Evolutionary conservation across 1,284 basidiomycete species (phyloP), one percentile per base, ranked within the genome.

Genomic region (Salmacisia buchloeana): DNA sequence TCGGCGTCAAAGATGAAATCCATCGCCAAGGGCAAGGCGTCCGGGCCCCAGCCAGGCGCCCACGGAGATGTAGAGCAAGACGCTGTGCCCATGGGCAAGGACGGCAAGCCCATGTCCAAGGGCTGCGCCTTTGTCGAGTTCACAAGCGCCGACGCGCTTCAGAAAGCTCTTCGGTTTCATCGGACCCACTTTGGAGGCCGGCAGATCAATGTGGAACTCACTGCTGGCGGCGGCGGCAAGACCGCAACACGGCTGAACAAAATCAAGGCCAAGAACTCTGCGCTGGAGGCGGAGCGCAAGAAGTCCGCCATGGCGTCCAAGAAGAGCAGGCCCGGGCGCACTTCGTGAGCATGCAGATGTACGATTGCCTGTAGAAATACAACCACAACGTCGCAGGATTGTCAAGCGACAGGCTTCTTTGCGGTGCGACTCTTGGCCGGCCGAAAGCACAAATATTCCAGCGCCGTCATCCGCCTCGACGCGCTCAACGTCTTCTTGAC

Each of bases 401-500:
- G n/a, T 54, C 49, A 54, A 25, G 49, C 2, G 10, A 31, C 15
- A 9, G 46, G 25, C 41, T 60, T 45, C 45, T 34, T 66, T 6
- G 18, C 38, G 15, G 34, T 57, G 41, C 66, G 2, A 33, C 58
- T 62, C 43, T 70, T 67, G 25, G 21, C 31, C 23, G 49, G 49
- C 45, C 73, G 61, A 63, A 77, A 76, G 82, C 96, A 98, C 76
- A 97, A 82, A 72, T 97, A 98, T 79, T 97, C 92, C 63, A 97
- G 88, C 4, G 91, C 91, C 1, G 94, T 97, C 46, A 91, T 89
- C 61, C 91, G 86, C 46, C 94, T 84, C 58, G 90, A 89, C 64
- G 93, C 90, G 49, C 88, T 86, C 63, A 98, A 82, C 27, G 90
- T 92, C 82, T 88, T 89, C 83, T 94, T 94, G 59, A 98, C 89